Base-by-base conservation (phyloP, 2,329 filamentous ascomycete species). In the Aspergillus alliaceus region DNA sequence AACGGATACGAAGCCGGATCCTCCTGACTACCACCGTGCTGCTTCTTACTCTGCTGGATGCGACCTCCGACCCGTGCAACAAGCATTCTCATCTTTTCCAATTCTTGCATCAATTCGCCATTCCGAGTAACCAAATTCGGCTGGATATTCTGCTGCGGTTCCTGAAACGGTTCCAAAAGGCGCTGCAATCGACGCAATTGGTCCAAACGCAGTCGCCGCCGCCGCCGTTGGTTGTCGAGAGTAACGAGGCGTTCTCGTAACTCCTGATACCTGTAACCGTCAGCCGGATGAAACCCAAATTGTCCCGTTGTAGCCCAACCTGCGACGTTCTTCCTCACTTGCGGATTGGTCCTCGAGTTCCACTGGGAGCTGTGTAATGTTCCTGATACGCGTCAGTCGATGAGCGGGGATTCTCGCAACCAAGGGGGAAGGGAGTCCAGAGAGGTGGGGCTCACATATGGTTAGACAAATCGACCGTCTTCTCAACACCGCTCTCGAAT, bases 81-180 rank as follows among this genome's bases (percentile, higher is more conserved):
- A 47, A 80, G 67, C 66, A 79, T 78, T 53, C 77, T 72, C 71
- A 79, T 82, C 65, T 77, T 79, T 49, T 77, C 76, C 56, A 85
- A 57, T 64, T 84, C 82, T 15, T 74, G 70, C 12, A 73, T 73
- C 51, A 85, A 69, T 56, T 80, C 79, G 11, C 79, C 78, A 63
- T 84, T 80, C 51, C 75, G 74, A 32, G 79, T 81, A 31, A 82
- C 76, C 24, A 85, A 70, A 60, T 84, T 84, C 2, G 82, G 81
- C 61, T 85, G 82, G 39, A 85, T 77, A 51, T 77, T 80, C 37
- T 75, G 69, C 58, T 77, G 76, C 0, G 82, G 79, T 25, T 80
- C 70, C 29, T 75, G 67, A 53, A 83, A 82, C 1, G 82, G 81
- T 56, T 78, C 75, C 4, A 85, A 68, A 29, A 84, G 68, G 20